phyloP scores from a whole-genome alignment of 495 filamentous ascomycete genomes.

The Astrocystis sublimbata region DNA sequence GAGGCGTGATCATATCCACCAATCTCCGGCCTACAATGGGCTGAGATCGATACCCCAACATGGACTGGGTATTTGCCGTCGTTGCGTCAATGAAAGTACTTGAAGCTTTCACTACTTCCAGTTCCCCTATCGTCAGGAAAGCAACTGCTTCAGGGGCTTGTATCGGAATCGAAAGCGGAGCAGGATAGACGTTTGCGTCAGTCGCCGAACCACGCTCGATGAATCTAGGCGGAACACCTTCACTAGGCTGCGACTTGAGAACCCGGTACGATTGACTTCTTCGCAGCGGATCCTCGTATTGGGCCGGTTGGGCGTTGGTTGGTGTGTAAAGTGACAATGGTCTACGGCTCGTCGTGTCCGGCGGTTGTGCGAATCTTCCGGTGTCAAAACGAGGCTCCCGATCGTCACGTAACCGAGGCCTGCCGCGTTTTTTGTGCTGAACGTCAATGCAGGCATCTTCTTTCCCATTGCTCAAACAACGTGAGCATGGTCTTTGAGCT shows the following conservation, averaged over 20 bases:
- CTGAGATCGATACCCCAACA: conserved; percentile 43
- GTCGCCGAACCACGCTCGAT: conserved; percentile 44
- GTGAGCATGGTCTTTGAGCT: conserved; percentile 64
- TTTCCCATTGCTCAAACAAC: conserved; percentile 62
- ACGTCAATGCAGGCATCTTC: conserved; percentile 92
- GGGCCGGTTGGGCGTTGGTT: conserved; percentile 25
- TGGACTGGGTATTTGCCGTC: conserved; percentile 20
- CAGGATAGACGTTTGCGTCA: conserved; percentile 50
- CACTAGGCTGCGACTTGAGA: conserved; percentile 59
- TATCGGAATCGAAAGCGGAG: conserved; percentile 46
- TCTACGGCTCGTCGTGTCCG: conserved; percentile 45
- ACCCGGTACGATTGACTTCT: conserved; percentile 56
- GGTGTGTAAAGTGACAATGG: conserved; percentile 46
- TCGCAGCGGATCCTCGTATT: conserved; percentile 52
- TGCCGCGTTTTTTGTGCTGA: conserved; percentile 92
- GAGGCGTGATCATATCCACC: conserved; percentile 47
- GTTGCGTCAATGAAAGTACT: conserved; percentile 47
- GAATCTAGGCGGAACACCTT: conserved; percentile 47
- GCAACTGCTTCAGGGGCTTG: conserved; percentile 49
- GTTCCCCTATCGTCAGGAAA: conserved; percentile 52
- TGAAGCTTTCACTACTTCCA: conserved; percentile 58
- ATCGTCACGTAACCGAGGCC: conserved; percentile 89
- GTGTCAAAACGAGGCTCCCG: conserved; percentile 56
- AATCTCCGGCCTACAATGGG: conserved; percentile 44
- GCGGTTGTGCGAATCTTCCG: conserved; percentile 44